Base-by-base conservation (phyloP, 768 basidiomycete genomes). In the Rhodocollybia butyracea region DNA sequence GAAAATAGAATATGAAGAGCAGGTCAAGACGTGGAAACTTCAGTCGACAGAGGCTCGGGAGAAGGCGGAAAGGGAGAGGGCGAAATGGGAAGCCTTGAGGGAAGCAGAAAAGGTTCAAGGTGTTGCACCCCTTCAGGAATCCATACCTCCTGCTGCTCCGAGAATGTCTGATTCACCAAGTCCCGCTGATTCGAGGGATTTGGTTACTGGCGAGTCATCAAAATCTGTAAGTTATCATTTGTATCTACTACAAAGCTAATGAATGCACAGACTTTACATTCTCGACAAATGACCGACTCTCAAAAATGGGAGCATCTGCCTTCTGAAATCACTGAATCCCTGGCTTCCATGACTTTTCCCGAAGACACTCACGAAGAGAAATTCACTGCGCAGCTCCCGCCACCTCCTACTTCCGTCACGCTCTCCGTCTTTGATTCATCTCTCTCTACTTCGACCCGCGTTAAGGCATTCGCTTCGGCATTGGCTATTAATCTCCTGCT, bases 401-500 rank as follows among this genome's bases (percentile, higher is more conserved):
- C 67, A 51, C 58, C 57, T 30, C 61, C 68, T 42, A 63, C 67
- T 5, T 81, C 85, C 27, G 83, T 80, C 10, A 86, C 91, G 1
- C 73, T 85, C 17, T 79, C 87, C 30, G 80, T 92, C 45, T 89
- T 90, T 69, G 86, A 91, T 69, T 66, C 76, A 22, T 74, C 82
- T 29, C 75, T 93, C 46, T 82, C 88, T 34, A 75, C 76, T 47
- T 81, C 81, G 59, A 86, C 89, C 30, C 85, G 91, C 50, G 63
- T 82, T 43, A 82, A 79, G 38, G 89, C 91, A 8, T 67, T 91
- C 50, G 69, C 86, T 52, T 85, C 89, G 15, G 84, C 88, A 22
- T 67, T 94, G 59, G 88, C 88, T 26, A 89, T 96, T 66, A 95
- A 96, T 67, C 67, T 96, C 58, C 66, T 89, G 1, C 77, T 96